Base-by-base conservation (phyloP, 1,284 basidiomycete species). In the Cutaneotrichosporon dermatis region DNA sequence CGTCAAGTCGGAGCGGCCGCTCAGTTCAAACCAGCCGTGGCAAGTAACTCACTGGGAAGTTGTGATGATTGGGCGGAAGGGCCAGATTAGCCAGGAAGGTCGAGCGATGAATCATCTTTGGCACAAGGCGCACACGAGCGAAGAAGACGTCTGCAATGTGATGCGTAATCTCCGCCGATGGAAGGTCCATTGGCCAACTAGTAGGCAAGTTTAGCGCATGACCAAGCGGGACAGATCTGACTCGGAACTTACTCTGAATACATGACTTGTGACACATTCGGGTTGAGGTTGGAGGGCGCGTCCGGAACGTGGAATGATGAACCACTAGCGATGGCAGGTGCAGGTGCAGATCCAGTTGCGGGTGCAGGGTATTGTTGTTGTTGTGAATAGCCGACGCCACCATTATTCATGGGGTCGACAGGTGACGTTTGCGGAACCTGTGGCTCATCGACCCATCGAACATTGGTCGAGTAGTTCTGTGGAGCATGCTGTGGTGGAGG, bases 131-230 rank as follows among this genome's bases (percentile, higher is more conserved):
- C 0, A 76, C 66, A 33, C 72, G 71, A 15, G 73, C 70, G 51
- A 74, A 76, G 63, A 76, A 76, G 4, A 72, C 64, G 9, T 59
- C 52, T 6, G 70, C 62, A 37, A 69, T 57, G 59, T 74, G 73
- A 66, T 72, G 59, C 4, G 76, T 69, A 9, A 72, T 64, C 7
- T 64, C 63, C 6, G 63, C 61, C 1, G 65, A 49, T 0, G 75
- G 75, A 9, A 76, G 64, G 46, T 74, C 71, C n/a, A 41, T 48
- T 0, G 75, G 70, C 75, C 75, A 76, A 39, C 61, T 63, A 51
- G 25, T 25, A 25, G 25, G 25, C 25, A 25, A 25, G 25, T 25
- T 25, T 25, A 25, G 25, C 25, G 25, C 25, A 25, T 25, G 25
- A 25, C 25, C 25, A 25, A 25, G 25, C 25, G 25, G 25, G 25